Evolutionary conservation across 306 rosid genomes (phyloP), one percentile per base, ranked within the genome.

Genomic region (Crotalaria pallida): DNA sequence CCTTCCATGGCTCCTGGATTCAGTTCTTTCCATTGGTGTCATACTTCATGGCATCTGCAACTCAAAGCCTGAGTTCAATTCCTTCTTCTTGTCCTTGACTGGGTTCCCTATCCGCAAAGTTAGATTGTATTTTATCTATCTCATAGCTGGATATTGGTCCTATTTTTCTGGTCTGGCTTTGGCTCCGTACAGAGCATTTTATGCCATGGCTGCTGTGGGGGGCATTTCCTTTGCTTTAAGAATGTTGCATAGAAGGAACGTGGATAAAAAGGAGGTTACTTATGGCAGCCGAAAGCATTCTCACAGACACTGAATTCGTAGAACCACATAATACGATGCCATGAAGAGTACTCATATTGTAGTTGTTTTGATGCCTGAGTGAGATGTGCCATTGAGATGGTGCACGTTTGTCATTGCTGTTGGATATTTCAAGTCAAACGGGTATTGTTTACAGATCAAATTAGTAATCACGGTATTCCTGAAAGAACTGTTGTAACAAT

Each of bases 1-100:
- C 74, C 81, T 87, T 47, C 96, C 97, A 3, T 84, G 96, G 96
- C 58, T 94, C 29, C 56, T 94, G 87, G 99, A 94, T 87, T 84
- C 96, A 6, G 75, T 83, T 72, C 92, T 91, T 75, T 83, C 86
- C 82, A 74, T 78, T 2, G 92, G 99, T 22, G 83, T 89, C 81
- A 89, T 94, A 80, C 91, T 94, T 80, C 97, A 94, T 53, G 96
- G 97, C 21, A 58, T 88, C 60, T 87, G 86, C 85, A 86, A 69
- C 24, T 78, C 96, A 10, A 89, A 83, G 75, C 99, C 96, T 0
- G 88, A 88, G 75, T 82, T 83, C 77, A 90, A 84, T 81, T 88
- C 89, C 48, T 85, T 67, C 75, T 47, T 55, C 56, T 62, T 90
- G 67, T 85, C 90, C 59, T 61, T 82, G 34, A 75, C 83, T 1